A percentile compares a stretch with the other conserved stretches of the same genome.
phyloP scores from a whole-genome alignment of 1,284 basidiomycete genomes.

The Trichosporon sp. region DNA sequence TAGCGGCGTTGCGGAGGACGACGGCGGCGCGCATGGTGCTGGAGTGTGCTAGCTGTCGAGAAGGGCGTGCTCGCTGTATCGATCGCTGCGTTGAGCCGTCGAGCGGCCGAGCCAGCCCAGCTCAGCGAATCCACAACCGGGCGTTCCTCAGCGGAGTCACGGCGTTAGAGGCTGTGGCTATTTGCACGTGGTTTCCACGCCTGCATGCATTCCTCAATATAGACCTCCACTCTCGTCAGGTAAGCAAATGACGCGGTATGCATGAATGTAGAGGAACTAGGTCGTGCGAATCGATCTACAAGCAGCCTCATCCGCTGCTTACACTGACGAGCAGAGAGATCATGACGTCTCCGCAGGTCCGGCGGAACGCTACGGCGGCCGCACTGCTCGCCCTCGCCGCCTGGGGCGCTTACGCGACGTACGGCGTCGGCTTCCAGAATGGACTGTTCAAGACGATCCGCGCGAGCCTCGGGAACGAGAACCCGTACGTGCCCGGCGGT shows the following conservation, averaged over 20 bases:
- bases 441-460: not conserved
- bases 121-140: constrained; percentile 4
- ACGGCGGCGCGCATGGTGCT: constrained; percentile 20
- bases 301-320: no score
- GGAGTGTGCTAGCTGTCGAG: not conserved
- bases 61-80: not conserved
- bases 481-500: not conserved
- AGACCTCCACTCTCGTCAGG: not conserved
- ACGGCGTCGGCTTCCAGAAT: not conserved
- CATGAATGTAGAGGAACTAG: no score
- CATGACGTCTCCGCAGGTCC: not conserved
- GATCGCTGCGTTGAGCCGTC: not conserved
- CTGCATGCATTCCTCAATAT: no score
- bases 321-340: not conserved
- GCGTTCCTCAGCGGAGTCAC: constrained; percentile 4
- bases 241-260: not conserved
- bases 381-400: not conserved
- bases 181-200: not conserved
- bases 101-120: not conserved
- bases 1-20: constrained; percentile 32
- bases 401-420: not conserved
- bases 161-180: constrained; percentile 6
- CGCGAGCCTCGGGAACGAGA: not conserved
- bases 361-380: not conserved
- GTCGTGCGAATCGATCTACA: no score